Evolutionary conservation across 768 basidiomycete genomes (phyloP), one percentile per base, ranked within the genome.

Genomic region (Phylloporus rhodoxanthus): DNA sequence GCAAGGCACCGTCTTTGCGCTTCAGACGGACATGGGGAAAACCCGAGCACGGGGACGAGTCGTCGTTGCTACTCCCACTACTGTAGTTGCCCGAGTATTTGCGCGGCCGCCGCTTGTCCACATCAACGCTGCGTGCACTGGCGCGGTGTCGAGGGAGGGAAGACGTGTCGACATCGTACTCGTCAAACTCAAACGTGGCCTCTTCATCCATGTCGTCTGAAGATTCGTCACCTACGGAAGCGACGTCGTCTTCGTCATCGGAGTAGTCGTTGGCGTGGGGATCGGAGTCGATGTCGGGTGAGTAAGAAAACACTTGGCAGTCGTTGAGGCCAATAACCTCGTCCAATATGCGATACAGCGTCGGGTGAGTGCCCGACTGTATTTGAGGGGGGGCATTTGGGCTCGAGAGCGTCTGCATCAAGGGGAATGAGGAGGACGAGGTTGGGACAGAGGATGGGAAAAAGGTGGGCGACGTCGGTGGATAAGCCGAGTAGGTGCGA

Each of bases 231-330:
- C 73, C 81, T 48, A 75, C 71, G 37, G 81, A 81, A 0, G 78
- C 78, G 47, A 80, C 70, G 56, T 89, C 87, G 55, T 87, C 86
- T 57, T 88, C 86, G 62, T 85, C 85, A 60, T 88, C 85, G 23
- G 80, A 79, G 61, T 83, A 79, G 71, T 90, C 83, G 62, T 82
- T 81, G 38, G 87, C 89, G 57, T 98, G 93, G 1, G 96, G 96
- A 72, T 99, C 96, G 21, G 86, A 85, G 57, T 95, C 91, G 51
- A 87, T 83, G 68, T 95, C 91, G 41, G 95, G 96, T 34, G 81
- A 78, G 73, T 93, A 99, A 2, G 91, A 88, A 70, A 86, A 99
- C 51, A 97, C 92, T 64, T 97, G 94, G 73, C 91, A 96, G 53
- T 97, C 93, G 34, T 80, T 72, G 20, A 99, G 77, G 20, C 87